Percentiles rank a stretch among this genome's conserved stretches.
Evolutionary conservation across 2,329 filamentous ascomycete genomes (phyloP).

Genomic region (Helicocarpus griseus): DNA sequence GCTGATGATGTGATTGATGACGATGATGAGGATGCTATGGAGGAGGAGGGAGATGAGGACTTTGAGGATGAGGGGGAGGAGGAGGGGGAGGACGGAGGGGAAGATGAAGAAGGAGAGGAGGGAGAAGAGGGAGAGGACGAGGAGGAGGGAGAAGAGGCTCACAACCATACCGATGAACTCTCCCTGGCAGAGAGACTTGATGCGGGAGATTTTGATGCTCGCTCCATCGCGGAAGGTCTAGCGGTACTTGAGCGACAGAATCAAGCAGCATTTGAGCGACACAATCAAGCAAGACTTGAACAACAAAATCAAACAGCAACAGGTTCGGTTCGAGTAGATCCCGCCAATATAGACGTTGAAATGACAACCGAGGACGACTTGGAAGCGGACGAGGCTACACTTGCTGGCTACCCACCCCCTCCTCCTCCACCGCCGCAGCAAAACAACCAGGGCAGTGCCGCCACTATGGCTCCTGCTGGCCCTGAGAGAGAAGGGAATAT

Average conservation of each 20-base stretch:
- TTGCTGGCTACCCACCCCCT: constrained; percentile 62
- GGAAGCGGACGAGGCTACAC: constrained; percentile 66
- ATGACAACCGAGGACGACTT: constrained; percentile 54
- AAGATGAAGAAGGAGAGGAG: constrained; percentile 22
- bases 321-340: constrained; percentile 19
- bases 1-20: neutral
- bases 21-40: neutral
- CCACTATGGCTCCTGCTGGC: constrained; percentile 1
- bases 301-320: no score
- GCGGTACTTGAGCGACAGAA: no score
- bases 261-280: no score
- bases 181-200: constrained; percentile 17
- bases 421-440: constrained; percentile 52
- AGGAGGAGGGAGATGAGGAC: constrained; percentile 37
- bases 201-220: neutral
- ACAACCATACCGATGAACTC: constrained; percentile 29
- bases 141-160: constrained; percentile 24
- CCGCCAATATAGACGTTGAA: constrained; percentile 42
- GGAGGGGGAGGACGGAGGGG: constrained; percentile 26
- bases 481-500: neutral
- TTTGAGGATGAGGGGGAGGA: constrained; percentile 37
- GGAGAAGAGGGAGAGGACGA: constrained; percentile 33
- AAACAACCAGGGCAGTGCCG: constrained; percentile 18
- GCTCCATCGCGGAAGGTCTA: no score
- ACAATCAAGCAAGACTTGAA: no score